Evolutionary conservation across 495 filamentous ascomycete genomes (phyloP), one percentile per base, ranked within the genome.

Genomic region (Aspergillus cristatus): DNA sequence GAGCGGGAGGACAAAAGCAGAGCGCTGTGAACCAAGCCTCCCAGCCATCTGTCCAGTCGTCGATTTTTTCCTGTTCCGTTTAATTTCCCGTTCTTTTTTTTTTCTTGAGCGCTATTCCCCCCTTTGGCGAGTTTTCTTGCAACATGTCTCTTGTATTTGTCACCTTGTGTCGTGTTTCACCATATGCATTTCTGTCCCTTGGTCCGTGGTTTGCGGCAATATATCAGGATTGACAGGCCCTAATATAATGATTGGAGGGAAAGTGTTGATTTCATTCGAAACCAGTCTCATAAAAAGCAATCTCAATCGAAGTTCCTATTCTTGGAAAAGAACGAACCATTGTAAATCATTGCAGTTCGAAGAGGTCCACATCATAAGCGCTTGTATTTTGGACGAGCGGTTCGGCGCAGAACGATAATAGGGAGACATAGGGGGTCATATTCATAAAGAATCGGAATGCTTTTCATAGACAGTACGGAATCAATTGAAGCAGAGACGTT

Each of bases 281-380:
- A 24, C 20, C 20, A 24, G 4, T n/a, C n/a, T n/a, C n/a, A n/a
- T n/a, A n/a, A n/a, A n/a, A n/a, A 45, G 30, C 50, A 46, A 36
- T 42, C 51, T 41, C 50, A 57, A 58, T 59, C 40, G 48, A 47
- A 47, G 53, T 49, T n/a, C 32, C 18, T 14, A 37, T 34, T 48
- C 32, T 32, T 22, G 12, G 4, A 38, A 38, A 42, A n/a, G n/a
- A n/a, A n/a, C n/a, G n/a, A n/a, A n/a, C n/a, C n/a, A 33, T 34
- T 38, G 44, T 37, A 40, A 25, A 14, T 36, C 29, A 34, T 35
- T 32, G 37, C 28, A 41, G 38, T 30, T 41, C 48, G 43, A 39
- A 38, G 45, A 47, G 59, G 60, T 57, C 47, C 53, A 56, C 53
- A 42, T 47, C 39, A 42, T 63, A 62, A 63, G 62, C 62, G 62